Conservation (phyloP, 1,139 yeast genomes). For the Candida sojae region DNA sequence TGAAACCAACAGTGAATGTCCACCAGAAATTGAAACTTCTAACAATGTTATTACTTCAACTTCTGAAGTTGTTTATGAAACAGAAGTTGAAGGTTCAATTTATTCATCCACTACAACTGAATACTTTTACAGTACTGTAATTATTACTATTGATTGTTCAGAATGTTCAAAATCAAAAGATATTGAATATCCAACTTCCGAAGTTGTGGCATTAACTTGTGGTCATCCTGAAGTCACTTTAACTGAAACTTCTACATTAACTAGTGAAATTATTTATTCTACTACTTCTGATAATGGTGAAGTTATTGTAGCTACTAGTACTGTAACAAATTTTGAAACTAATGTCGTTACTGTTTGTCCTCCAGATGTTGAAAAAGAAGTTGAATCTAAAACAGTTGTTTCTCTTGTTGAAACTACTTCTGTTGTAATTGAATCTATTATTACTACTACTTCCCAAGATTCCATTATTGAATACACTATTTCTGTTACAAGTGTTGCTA, state of each 20-base stretch:
- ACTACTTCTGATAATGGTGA: neutral
- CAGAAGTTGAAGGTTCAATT: slow-evolving; percentile 1
- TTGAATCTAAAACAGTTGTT: neutral
- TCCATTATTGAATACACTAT: slow-evolving; percentile 2
- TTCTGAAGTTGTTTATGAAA: slow-evolving; percentile 3
- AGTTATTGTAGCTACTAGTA: neutral
- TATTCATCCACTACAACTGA: slow-evolving; percentile 9
- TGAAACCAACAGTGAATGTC: slow-evolving; percentile 1
- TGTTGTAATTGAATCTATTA: slow-evolving; percentile 1
- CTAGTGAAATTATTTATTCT: neutral
- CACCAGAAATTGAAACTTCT: neutral
- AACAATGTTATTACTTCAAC: slow-evolving; percentile 3
- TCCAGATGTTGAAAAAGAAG: neutral
- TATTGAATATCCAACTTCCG: neutral
- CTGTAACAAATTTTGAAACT: neutral
- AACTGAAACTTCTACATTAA: neutral
- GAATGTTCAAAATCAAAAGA: neutral
- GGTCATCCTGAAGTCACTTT: neutral
- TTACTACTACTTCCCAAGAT: neutral
- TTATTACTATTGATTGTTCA: neutral
- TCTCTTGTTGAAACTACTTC: slow-evolving; percentile 1
- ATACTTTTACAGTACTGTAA: neutral
- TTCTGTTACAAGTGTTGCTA: slow-evolving; percentile 3
- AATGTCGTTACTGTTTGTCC: neutral
- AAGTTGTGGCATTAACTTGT: neutral